Conservation (phyloP, 2,329 filamentous ascomycete genomes). For the Aspergillus pseudotamarii region DNA sequence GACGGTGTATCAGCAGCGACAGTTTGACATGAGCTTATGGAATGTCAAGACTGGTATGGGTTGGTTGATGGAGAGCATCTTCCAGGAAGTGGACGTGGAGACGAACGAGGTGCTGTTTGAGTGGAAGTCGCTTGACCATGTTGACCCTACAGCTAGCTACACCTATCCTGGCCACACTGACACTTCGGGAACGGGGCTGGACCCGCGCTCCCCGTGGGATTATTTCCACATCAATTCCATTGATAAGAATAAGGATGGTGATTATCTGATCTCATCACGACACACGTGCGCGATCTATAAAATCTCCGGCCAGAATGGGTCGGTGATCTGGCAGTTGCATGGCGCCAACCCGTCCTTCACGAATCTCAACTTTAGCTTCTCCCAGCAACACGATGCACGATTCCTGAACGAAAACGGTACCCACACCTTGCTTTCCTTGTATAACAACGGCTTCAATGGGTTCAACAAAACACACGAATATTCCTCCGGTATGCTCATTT, state of each 20-base stretch:
- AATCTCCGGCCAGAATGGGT: conserved; percentile 42
- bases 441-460: conserved; percentile 47
- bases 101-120: conserved; percentile 53
- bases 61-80: conserved; percentile 56
- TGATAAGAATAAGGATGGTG: conserved; percentile 44
- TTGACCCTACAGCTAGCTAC: conserved; percentile 52
- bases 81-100: conserved; percentile 57
- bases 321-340: conserved; percentile 43
- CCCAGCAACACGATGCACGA: conserved; percentile 47
- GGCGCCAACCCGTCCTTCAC: conserved; percentile 40
- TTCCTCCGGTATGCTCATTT: conserved; percentile 44
- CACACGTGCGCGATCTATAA: conserved; percentile 46
- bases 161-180: conserved; percentile 49
- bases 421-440: conserved; percentile 42
- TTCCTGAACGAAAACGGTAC: conserved; percentile 43
- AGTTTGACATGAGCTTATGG: conserved; percentile 52
- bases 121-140: conserved; percentile 54
- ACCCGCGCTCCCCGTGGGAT: conserved; percentile 49
- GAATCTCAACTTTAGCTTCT: conserved; percentile 45
- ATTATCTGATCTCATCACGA: conserved; percentile 46
- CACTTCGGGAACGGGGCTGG: conserved; percentile 52
- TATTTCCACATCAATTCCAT: conserved; percentile 50
- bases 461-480: conserved; percentile 42
- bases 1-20: conserved; percentile 46
- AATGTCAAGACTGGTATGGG: conserved; percentile 49